A percentile compares a stretch with the other conserved stretches of the same genome.
These are phyloP conservation scores for Peniophora sp. DNA, from an alignment of 1,284 basidiomycete species.

Conservation along the genomic window DNA sequence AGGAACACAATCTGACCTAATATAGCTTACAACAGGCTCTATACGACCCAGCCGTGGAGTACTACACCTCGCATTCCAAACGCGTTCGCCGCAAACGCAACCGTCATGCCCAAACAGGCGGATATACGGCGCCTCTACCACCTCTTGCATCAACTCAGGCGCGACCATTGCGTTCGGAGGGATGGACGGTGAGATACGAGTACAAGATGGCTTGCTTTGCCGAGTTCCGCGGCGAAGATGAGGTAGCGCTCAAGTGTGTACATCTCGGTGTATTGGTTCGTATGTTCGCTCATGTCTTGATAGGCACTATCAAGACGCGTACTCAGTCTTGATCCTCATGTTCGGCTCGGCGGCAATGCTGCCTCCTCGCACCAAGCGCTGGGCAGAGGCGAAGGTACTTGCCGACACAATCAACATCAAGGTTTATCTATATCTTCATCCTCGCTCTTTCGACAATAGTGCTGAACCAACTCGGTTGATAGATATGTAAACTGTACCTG, in stretches of 20 bases:
- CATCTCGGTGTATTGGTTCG: conserved; percentile 11
- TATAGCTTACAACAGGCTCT: conserved; percentile 79
- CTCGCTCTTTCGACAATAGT: background rate
- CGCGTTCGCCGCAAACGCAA: conserved; percentile 86
- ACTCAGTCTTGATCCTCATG: conserved; percentile 75
- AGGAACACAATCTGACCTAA: conserved; percentile 5
- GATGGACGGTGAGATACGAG: conserved; percentile 95
- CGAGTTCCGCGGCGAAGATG: conserved; percentile 86
- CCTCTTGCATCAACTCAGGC: conserved; percentile 33
- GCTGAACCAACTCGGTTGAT: conserved; percentile 3
- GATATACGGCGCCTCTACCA: conserved; percentile 38
- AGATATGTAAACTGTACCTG: conserved; percentile 84
- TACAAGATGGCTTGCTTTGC: conserved; percentile 97
- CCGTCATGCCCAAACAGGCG: conserved; percentile 50
- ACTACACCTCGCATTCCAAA: conserved; percentile 89
- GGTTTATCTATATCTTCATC: conserved; percentile 28
- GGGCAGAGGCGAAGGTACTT: conserved; percentile 97
- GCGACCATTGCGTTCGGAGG: conserved; percentile 70
- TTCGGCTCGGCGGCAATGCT: conserved; percentile 81
- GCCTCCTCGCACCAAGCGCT: conserved; percentile 90
- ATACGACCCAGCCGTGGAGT: conserved; percentile 83
- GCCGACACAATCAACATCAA: conserved; percentile 88
- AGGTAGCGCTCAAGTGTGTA: conserved; percentile 78
- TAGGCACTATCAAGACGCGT: conserved; percentile 90
- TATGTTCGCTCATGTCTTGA: conserved; percentile 7